Conservation (phyloP, 1,284 basidiomycete genomes). For the Trichosporon inkin region DNA sequence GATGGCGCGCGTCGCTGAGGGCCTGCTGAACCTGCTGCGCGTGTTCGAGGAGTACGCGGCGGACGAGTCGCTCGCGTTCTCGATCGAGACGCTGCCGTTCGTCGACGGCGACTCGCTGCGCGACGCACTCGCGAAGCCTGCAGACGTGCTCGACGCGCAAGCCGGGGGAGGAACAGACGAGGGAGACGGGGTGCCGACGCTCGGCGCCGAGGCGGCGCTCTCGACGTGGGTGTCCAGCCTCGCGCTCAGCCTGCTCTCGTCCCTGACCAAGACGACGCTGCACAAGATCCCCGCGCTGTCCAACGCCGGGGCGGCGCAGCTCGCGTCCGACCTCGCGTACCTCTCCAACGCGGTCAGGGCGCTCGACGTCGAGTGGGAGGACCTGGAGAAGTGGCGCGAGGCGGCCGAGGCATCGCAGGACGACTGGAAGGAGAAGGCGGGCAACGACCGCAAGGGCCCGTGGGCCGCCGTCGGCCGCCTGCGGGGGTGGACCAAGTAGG, state of each 20-base stretch:
- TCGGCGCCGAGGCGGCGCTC: slow-evolving; percentile 66
- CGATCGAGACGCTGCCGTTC: slow-evolving; percentile 73
- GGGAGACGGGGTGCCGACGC: slow-evolving; percentile 52
- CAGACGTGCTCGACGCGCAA: background rate
- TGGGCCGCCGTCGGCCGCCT: slow-evolving; percentile 15
- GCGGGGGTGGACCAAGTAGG: slow-evolving; percentile 10
- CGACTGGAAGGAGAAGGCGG: slow-evolving; percentile 28
- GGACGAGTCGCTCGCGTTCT: slow-evolving; percentile 84
- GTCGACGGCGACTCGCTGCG: slow-evolving; percentile 59
- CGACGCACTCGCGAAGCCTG: slow-evolving; percentile 44
- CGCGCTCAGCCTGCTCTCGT: slow-evolving; percentile 68
- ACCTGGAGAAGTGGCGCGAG: slow-evolving; percentile 69
- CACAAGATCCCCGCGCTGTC: slow-evolving; percentile 60
- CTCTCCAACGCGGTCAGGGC: slow-evolving; percentile 85
- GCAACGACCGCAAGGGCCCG: slow-evolving; percentile 17
- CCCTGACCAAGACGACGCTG: slow-evolving; percentile 65
- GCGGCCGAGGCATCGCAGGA: slow-evolving; percentile 60
- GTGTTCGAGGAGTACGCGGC: slow-evolving; percentile 91
- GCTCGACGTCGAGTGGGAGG: slow-evolving; percentile 75
- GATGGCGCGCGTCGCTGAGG: slow-evolving; percentile 85
- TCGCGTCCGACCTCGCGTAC: slow-evolving; percentile 83
- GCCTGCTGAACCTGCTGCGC: slow-evolving; percentile 83
- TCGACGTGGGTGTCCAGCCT: slow-evolving; percentile 86
- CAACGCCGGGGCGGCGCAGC: slow-evolving; percentile 68
- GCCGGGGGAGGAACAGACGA: background rate